Conservation (phyloP, 2,329 filamentous ascomycete genomes). For the Fusarium veterinarium region DNA sequence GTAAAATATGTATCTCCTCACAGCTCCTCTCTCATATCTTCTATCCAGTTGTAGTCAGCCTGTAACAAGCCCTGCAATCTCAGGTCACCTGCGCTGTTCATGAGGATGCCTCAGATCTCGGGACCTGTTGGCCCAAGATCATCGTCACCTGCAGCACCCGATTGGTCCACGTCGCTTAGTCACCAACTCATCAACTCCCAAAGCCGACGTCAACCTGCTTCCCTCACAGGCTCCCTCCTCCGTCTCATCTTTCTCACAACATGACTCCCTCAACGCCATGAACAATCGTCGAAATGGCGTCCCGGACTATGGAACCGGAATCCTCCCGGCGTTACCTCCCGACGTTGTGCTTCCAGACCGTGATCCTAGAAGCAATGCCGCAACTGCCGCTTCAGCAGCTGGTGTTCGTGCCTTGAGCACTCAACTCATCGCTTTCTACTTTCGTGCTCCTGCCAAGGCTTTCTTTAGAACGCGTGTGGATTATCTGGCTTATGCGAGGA, state of each 20-base stretch:
- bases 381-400: constrained; percentile 83
- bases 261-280: constrained; percentile 52
- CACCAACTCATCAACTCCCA: constrained; percentile 19
- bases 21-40: no score
- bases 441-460: constrained; percentile 88
- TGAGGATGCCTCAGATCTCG: constrained; percentile 28
- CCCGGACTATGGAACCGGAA: constrained; percentile 43
- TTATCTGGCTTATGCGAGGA: constrained; percentile 73
- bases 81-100: constrained; percentile 14
- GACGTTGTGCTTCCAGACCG: constrained; percentile 58
- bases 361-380: constrained; percentile 64
- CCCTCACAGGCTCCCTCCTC: background rate
- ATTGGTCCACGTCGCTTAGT: constrained; percentile 42
- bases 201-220: constrained; percentile 7
- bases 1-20: no score
- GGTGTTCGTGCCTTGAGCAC: constrained; percentile 85
- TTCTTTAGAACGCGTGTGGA: constrained; percentile 93
- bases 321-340: constrained; percentile 60
- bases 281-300: constrained; percentile 49
- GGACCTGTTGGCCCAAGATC: constrained; percentile 8
- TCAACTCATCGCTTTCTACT: constrained; percentile 90
- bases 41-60: background rate
- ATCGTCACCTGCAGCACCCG: constrained; percentile 3
- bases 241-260: constrained; percentile 17
- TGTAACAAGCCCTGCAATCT: background rate